These are phyloP conservation scores for Tricholoma bakamatsutake DNA, from an alignment of 768 basidiomycete genomes.

Conservation along the genomic window DNA sequence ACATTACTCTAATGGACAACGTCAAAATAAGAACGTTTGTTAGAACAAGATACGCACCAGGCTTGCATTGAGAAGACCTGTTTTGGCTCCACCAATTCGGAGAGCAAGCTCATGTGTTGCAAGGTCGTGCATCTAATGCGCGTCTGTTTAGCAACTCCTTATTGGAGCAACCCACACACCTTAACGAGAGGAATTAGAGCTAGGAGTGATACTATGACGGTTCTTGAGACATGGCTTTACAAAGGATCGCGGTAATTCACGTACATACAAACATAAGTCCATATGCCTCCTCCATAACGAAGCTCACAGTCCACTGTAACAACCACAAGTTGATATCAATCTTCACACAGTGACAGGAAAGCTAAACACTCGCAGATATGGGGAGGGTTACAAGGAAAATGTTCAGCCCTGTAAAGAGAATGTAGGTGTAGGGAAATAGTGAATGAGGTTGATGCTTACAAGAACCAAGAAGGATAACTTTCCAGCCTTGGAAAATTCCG, in stretches of 20 bases:
- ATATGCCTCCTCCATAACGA: constrained; percentile 41
- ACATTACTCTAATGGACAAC: constrained; percentile 49
- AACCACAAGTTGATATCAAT: background rate
- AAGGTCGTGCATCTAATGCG: constrained; percentile 63
- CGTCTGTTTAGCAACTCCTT: background rate
- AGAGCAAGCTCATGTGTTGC: constrained; percentile 67
- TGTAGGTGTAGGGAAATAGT: background rate
- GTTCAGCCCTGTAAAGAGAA: constrained; percentile 55
- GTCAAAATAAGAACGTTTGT: background rate
- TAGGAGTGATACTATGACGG: constrained; percentile 50
- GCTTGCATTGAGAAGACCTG: constrained; percentile 77
- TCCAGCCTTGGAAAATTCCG: constrained; percentile 40
- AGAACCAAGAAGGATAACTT: constrained; percentile 45
- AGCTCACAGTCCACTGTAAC: constrained; percentile 51
- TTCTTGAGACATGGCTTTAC: background rate
- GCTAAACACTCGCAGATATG: constrained; percentile 43
- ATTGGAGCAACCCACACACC: constrained; percentile 26
- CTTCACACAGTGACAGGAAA: background rate
- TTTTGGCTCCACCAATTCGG: constrained; percentile 70
- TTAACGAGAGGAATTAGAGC: constrained; percentile 77
- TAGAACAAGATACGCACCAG: constrained; percentile 43
- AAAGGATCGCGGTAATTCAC: background rate
- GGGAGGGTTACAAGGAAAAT: constrained; percentile 63
- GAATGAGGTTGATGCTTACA: constrained; percentile 33
- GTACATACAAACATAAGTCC: constrained; percentile 58